A percentile compares a stretch with the other conserved stretches of the same genome.
Evolutionary conservation across 805 yeast genomes (phyloP).

Genomic region (Pichia cephalocereana): DNA sequence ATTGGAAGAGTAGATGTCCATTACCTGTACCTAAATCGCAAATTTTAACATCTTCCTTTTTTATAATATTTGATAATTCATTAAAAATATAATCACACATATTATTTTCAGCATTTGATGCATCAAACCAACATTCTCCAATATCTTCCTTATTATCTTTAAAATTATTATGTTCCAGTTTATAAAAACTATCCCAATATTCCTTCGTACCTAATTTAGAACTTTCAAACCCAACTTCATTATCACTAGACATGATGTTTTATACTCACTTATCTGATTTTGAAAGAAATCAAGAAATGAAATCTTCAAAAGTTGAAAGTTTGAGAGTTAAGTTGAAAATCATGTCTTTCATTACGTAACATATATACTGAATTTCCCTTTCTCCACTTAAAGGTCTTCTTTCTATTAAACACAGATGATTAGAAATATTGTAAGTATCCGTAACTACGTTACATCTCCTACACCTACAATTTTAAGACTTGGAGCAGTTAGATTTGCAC

Average conservation of each 20-base stretch:
- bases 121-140: conserved; percentile 96
- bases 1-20: conserved; percentile 75
- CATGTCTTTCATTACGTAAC: no score
- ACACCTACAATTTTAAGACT: conserved; percentile 58
- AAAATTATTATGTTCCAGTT: conserved; percentile 64
- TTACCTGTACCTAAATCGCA: conserved; percentile 94
- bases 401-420: background rate
- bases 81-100: conserved; percentile 60
- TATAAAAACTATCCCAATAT: conserved; percentile 89
- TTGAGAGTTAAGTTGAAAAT: no score
- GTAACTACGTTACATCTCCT: background rate
- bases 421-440: background rate
- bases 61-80: conserved; percentile 6
- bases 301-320: no score
- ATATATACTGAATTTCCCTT: no score
- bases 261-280: no score
- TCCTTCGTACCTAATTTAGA: conserved; percentile 82
- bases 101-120: conserved; percentile 82
- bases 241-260: background rate
- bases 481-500: conserved; percentile 53
- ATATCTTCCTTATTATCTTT: conserved; percentile 68
- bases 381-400: no score
- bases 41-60: conserved; percentile 32
- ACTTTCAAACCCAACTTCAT: conserved; percentile 40
- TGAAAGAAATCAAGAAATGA: no score